Evolutionary conservation across 140 eudicot species (phyloP).

Genomic region (Oenanthe javanica): DNA sequence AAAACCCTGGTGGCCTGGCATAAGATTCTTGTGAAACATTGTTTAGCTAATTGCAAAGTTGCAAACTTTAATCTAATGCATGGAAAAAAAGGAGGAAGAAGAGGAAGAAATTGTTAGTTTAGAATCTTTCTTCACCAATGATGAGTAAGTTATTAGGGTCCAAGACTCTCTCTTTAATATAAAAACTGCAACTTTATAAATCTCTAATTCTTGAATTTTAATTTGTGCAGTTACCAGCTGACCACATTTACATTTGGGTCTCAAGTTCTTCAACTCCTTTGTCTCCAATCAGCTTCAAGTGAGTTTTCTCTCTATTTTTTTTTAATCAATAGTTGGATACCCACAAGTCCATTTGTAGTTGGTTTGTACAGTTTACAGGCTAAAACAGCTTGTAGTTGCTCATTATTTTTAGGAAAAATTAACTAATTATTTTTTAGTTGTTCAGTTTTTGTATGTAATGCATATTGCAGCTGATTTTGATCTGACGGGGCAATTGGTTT

Average conservation of each 20-base stretch:
- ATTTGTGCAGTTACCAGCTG: conserved; percentile 54
- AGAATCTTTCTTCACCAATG: conserved; percentile 74
- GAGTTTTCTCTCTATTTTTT: conserved; percentile 7
- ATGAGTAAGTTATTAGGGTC: conserved; percentile 36
- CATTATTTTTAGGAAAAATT: no score
- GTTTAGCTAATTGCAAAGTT: not conserved
- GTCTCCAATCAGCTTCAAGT: conserved; percentile 97
- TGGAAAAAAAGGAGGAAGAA: conserved; percentile 11
- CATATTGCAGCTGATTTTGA: conserved; percentile 80
- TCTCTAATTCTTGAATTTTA: not conserved
- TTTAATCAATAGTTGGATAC: not conserved
- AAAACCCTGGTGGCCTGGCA: not conserved
- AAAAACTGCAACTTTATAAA: not conserved
- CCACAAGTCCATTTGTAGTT: not conserved
- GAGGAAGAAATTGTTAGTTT: conserved; percentile 68
- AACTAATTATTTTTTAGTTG: no score
- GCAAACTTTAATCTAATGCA: not conserved
- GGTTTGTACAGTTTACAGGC: not conserved
- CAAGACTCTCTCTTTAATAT: not conserved
- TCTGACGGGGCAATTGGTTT: conserved; percentile 92
- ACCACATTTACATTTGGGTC: conserved; percentile 82
- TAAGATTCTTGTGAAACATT: not conserved
- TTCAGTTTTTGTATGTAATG: not conserved
- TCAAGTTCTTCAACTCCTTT: conserved; percentile 75
- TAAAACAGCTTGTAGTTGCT: not conserved